These are phyloP conservation scores for Stachybotrys chlorohalonatus DNA, from an alignment of 2,329 filamentous ascomycete species.

Conservation along the genomic window DNA sequence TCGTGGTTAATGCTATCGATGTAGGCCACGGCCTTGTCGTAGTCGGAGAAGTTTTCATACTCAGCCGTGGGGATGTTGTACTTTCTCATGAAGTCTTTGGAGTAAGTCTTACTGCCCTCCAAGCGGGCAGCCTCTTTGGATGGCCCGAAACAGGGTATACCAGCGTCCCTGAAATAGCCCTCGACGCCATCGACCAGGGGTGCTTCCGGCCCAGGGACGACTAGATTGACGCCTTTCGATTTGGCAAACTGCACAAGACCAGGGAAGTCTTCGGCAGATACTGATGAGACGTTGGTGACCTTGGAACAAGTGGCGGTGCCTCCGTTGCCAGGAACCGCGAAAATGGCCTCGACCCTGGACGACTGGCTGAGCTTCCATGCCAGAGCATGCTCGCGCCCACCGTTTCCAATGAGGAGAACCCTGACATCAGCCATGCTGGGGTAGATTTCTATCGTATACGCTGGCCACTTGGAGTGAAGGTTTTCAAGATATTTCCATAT, in stretches of 20 bases:
- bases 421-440: conserved; percentile 36
- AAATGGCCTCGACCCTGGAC: conserved; percentile 65
- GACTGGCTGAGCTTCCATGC: conserved; percentile 92
- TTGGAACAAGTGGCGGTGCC: conserved; percentile 68
- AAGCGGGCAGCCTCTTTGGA: conserved; percentile 75
- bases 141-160: conserved; percentile 79
- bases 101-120: conserved; percentile 95
- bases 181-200: conserved; percentile 90
- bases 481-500: too few relatives aligned
- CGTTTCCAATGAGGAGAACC: conserved; percentile 84
- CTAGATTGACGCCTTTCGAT: conserved; percentile 66
- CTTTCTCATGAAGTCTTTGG: conserved; percentile 95
- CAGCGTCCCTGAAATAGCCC: conserved; percentile 65
- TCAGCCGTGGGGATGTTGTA: conserved; percentile 83
- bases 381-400: conserved; percentile 87
- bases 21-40: conserved; percentile 63
- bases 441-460: not conserved
- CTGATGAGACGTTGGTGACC: conserved; percentile 58
- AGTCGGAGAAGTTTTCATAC: conserved; percentile 82
- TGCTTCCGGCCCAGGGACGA: conserved; percentile 85
- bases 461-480: too few relatives aligned
- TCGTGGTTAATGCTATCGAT: conserved; percentile 61
- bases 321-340: conserved; percentile 70
- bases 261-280: conserved; percentile 69
- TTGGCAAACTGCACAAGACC: conserved; percentile 68